Evolutionary conservation across 331 rosid species (phyloP), one percentile per base, ranked within the genome.

Genomic region (Ulmus americana): DNA sequence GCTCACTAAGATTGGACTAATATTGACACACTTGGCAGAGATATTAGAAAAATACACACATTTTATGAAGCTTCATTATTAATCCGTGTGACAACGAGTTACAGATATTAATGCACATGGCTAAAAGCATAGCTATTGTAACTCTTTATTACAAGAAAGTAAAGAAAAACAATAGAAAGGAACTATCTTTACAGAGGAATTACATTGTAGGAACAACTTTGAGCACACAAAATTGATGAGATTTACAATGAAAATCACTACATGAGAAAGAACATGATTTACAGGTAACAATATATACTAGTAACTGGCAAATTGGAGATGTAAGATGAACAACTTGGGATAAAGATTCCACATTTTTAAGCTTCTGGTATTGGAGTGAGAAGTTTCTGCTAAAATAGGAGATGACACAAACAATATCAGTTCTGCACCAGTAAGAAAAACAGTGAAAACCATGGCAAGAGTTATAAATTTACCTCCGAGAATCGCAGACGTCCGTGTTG

Each of bases 341-440:
- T 35, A 61, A 59, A 45, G 41, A 39, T 60, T 74, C 62, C 45
- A 56, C 50, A 63, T 18, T 60, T 69, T 73, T 75, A 84, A 72
- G 86, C 82, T 82, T 91, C 96, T 43, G 95, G 82, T 65, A 84
- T 79, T 7, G 86, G 76, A 60, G 81, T 65, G 18, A 77, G 71
- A 51, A 73, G 60, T 63, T 84, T 95, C 97, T 88, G 85, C 46
- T 44, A 62, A 74, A 74, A 63, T 54, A 65, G 18, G 50, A 22
- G 73, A 15, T 53, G 55, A 43, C 43, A 35, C 49, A 50, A 69
- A 65, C 63, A 61, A 46, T 13, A n/a, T 38, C 43, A 73, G 28
- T 42, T n/a, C 2, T 9, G 47, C 50, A 70, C 40, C 51, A 5
- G 51, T 46, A 72, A 18, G 22, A 8, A 39, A 52, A 72, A 58